Evolutionary conservation across 2,329 filamentous ascomycete species (phyloP).

Genomic region (Neocucurbitaria cava): DNA sequence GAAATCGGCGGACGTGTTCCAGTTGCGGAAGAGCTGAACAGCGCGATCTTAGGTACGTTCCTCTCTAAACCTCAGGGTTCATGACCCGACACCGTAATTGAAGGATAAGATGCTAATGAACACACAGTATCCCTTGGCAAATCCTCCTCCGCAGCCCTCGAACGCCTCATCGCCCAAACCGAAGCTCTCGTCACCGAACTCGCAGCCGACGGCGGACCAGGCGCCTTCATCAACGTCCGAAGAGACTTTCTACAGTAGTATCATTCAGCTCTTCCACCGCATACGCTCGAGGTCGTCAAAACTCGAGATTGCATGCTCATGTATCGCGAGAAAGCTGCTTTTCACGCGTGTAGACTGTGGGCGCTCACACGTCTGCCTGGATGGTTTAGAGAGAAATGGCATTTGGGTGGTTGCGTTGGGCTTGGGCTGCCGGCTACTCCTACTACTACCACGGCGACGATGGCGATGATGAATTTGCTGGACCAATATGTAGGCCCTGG

Average conservation of each 20-base stretch:
- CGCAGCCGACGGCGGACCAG: slow-evolving; percentile 77
- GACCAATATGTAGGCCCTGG: too few relatives aligned
- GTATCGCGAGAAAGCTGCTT: not conserved
- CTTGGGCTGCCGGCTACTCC: not conserved
- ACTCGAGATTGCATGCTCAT: not conserved
- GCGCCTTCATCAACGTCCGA: slow-evolving; percentile 78
- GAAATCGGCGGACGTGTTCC: slow-evolving; percentile 75
- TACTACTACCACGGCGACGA: too few relatives aligned
- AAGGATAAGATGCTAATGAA: slow-evolving; percentile 29
- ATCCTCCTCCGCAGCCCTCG: slow-evolving; percentile 83
- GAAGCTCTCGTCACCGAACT: slow-evolving; percentile 84
- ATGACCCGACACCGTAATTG: too few relatives aligned
- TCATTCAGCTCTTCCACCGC: not conserved
- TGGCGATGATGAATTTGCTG: slow-evolving; percentile 1
- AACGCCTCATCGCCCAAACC: slow-evolving; percentile 85
- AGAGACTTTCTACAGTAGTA: slow-evolving; percentile 43
- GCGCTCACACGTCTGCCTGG: not conserved
- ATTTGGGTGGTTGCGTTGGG: slow-evolving; percentile 1
- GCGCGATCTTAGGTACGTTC: slow-evolving; percentile 78
- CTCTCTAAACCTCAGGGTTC: slow-evolving; percentile 5
- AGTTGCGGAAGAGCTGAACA: slow-evolving; percentile 93
- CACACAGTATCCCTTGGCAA: slow-evolving; percentile 83
- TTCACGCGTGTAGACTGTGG: not conserved
- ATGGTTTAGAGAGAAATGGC: slow-evolving; percentile 5
- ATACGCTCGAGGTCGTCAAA: not conserved